Evolutionary conservation across 345 rosid species (phyloP).

Genomic region (Citrus inodora): DNA sequence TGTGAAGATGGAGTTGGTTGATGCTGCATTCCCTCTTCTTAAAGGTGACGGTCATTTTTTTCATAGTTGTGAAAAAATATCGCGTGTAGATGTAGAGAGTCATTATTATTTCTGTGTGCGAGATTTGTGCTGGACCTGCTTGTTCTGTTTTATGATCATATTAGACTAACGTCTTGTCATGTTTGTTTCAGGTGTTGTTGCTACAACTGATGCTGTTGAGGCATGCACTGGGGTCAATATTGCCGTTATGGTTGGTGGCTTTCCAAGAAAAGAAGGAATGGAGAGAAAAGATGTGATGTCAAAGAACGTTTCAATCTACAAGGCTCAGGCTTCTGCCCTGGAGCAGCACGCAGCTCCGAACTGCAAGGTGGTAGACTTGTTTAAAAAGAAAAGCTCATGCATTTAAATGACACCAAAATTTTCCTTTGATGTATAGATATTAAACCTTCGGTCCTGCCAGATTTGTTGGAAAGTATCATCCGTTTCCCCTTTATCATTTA

Average conservation of each 20-base stretch:
- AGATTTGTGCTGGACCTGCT: not conserved
- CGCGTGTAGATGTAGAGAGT: too few relatives aligned
- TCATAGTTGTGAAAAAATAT: not conserved
- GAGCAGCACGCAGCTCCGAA: slow-evolving; percentile 88
- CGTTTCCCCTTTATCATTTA: not conserved
- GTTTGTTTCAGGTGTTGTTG: slow-evolving; percentile 76
- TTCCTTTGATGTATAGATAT: not conserved
- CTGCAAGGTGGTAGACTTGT: slow-evolving; percentile 76
- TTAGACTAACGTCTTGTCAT: slow-evolving; percentile 8
- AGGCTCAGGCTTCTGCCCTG: slow-evolving; percentile 92
- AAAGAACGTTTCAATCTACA: slow-evolving; percentile 93
- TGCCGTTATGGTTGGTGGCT: slow-evolving; percentile 99
- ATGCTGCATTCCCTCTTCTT: slow-evolving; percentile 97
- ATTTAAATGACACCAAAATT: not conserved
- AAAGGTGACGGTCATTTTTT: slow-evolving; percentile 45
- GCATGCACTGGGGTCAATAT: slow-evolving; percentile 89
- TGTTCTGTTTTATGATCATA: not conserved
- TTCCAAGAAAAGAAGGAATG: slow-evolving; percentile 99
- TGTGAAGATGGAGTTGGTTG: slow-evolving; percentile 95
- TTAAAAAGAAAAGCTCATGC: not conserved
- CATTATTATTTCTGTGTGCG: not conserved
- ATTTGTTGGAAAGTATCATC: not conserved
- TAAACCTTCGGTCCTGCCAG: not conserved
- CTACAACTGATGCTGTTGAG: slow-evolving; percentile 92
- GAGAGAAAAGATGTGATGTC: slow-evolving; percentile 99